Evolutionary conservation across 345 rosid species (phyloP).

Genomic region (Salix viminalis): DNA sequence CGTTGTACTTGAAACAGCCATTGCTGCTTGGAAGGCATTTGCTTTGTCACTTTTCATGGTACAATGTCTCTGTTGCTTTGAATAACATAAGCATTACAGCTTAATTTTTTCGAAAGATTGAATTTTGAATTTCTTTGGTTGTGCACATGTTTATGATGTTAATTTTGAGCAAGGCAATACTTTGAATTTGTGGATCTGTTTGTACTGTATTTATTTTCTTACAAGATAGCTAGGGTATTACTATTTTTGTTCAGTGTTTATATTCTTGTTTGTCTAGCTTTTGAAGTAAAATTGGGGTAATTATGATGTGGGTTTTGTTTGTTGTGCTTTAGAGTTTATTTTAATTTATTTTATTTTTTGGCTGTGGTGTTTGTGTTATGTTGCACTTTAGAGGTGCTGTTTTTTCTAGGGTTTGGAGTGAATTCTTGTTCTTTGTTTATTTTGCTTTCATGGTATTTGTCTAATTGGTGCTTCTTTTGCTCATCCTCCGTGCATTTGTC

Average conservation of each 20-base stretch:
- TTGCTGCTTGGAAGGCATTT: constrained; percentile 30
- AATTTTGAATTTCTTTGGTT: not conserved
- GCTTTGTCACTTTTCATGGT: constrained; percentile 39
- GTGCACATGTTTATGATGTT: not conserved
- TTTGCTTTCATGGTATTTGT: not conserved
- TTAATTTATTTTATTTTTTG: not conserved
- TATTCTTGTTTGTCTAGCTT: not conserved
- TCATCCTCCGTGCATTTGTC: not conserved
- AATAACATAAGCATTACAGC: not conserved
- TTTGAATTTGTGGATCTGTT: not conserved
- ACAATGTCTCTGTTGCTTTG: not conserved
- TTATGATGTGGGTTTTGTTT: not conserved
- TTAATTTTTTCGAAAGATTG: not conserved
- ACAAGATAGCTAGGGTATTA: not conserved
- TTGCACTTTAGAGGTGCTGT: not conserved
- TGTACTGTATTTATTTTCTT: not conserved
- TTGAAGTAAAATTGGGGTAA: not conserved
- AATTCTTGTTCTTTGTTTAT: not conserved
- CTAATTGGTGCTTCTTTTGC: not conserved
- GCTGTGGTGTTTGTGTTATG: not conserved
- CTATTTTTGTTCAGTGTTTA: not conserved
- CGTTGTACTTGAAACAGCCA: constrained; percentile 31
- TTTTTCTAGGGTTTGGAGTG: not conserved
- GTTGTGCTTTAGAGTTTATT: not conserved
- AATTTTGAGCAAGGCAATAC: not conserved